Conservation (phyloP, 306 rosid genomes). For the Acacia melanoxylon region DNA sequence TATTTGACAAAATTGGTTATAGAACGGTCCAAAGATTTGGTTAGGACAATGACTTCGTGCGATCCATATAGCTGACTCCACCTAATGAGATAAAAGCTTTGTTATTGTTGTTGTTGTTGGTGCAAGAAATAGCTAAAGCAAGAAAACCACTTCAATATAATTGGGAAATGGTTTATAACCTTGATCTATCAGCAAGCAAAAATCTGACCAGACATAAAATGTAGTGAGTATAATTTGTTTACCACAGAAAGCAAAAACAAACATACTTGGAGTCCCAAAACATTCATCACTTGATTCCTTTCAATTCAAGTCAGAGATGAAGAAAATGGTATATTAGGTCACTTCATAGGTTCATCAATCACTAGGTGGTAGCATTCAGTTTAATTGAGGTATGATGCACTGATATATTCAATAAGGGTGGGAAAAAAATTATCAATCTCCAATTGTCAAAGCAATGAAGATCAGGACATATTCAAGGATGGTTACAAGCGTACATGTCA, state of each 20-base stretch:
- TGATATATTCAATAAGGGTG: neutral
- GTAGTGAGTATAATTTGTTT: neutral
- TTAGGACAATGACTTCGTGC: too few relatives aligned
- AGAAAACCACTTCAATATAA: neutral
- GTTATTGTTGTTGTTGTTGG: too few relatives aligned
- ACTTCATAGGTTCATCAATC: neutral
- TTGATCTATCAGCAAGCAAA: neutral
- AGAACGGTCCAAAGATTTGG: too few relatives aligned
- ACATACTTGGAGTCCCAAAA: neutral
- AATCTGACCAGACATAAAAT: neutral
- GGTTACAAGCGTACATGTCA: neutral
- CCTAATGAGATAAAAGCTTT: too few relatives aligned
- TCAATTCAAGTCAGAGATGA: neutral
- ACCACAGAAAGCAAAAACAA: neutral
- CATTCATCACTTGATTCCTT: neutral
- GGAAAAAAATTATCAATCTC: neutral
- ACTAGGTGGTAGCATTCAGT: neutral
- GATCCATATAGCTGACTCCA: too few relatives aligned
- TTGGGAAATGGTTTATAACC: neutral
- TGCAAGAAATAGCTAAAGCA: neutral
- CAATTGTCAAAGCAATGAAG: neutral
- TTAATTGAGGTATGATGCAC: slow-evolving; percentile 4
- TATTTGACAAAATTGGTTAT: neutral
- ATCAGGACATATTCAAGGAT: neutral
- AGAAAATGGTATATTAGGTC: neutral